These are phyloP conservation scores for Antitrichia curtipendula DNA, from an alignment of 225 moss, liverwort and hornwort genomes.

Conservation along the genomic window DNA sequence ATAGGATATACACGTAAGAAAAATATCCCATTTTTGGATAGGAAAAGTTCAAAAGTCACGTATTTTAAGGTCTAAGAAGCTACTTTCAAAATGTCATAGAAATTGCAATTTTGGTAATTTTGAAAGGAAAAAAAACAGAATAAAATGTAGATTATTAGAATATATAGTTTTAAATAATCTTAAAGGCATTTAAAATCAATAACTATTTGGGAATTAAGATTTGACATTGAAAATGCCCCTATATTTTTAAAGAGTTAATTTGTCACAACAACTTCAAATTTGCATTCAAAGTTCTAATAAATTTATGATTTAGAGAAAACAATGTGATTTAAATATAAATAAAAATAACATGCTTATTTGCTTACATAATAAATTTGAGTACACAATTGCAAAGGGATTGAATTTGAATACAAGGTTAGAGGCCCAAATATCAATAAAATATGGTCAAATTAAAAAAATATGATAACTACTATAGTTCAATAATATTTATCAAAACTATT, in stretches of 20 bases:
- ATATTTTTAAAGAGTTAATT: rapidly evolving
- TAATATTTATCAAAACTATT: not conserved
- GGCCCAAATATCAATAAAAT: not conserved
- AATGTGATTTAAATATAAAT: not conserved
- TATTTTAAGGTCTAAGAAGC: not conserved
- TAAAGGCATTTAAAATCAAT: not conserved
- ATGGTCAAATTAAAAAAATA: not conserved
- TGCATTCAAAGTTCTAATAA: not conserved
- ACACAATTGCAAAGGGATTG: not conserved
- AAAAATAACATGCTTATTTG: not conserved
- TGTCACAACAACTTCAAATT: not conserved
- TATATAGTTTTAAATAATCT: rapidly evolving
- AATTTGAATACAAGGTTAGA: not conserved
- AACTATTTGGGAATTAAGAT: not conserved
- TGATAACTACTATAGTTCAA: rapidly evolving
- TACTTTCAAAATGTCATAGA: not conserved
- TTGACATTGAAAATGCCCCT: not conserved
- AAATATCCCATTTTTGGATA: too few species aligned
- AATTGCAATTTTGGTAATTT: not conserved
- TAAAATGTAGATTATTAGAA: not conserved
- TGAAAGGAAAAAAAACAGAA: not conserved
- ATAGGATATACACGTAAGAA: too few species aligned
- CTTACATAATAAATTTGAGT: not conserved
- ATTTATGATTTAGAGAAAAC: not conserved
- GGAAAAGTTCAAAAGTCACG: not conserved